A percentile compares a stretch with the other conserved stretches of the same genome.
Evolutionary conservation across 441 rosid species (phyloP).

Genomic region (Erysimum cheiri): DNA sequence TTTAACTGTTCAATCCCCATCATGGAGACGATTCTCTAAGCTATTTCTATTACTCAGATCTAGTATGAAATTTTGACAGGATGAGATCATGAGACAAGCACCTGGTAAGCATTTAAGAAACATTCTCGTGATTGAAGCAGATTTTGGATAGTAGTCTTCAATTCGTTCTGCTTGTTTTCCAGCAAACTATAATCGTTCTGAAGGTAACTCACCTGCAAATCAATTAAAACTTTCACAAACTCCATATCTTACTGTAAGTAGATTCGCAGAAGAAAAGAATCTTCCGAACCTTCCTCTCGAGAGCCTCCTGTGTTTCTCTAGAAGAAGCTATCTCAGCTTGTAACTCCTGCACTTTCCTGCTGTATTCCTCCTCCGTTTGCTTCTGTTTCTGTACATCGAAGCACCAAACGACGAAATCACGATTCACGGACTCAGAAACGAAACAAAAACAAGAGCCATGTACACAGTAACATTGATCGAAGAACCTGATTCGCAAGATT

Average conservation of each 20-base stretch:
- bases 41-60: neutral
- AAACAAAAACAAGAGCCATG: constrained; percentile 1
- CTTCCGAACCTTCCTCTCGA: constrained; percentile 62
- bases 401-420: constrained; percentile 25
- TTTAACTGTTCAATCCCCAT: neutral
- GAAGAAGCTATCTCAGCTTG: constrained; percentile 61
- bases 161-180: constrained; percentile 68
- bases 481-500: constrained; percentile 58
- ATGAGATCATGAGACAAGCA: constrained; percentile 33
- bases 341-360: constrained; percentile 60
- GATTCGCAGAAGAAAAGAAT: constrained; percentile 34
- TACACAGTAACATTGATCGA: constrained; percentile 7
- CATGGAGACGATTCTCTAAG: constrained; percentile 14
- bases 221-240: constrained; percentile 8
- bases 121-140: constrained; percentile 75
- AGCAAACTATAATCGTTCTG: constrained; percentile 72
- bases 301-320: constrained; percentile 56
- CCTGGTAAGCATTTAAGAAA: constrained; percentile 76
- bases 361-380: constrained; percentile 72
- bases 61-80: neutral
- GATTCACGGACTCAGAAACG: constrained; percentile 15
- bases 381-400: constrained; percentile 61
- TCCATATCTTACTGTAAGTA: constrained; percentile 29
- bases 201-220: constrained; percentile 66
- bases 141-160: constrained; percentile 64